These are phyloP conservation scores for Zygotorulaspora sp. DNA, from an alignment of 805 yeast species.

Conservation along the genomic window DNA sequence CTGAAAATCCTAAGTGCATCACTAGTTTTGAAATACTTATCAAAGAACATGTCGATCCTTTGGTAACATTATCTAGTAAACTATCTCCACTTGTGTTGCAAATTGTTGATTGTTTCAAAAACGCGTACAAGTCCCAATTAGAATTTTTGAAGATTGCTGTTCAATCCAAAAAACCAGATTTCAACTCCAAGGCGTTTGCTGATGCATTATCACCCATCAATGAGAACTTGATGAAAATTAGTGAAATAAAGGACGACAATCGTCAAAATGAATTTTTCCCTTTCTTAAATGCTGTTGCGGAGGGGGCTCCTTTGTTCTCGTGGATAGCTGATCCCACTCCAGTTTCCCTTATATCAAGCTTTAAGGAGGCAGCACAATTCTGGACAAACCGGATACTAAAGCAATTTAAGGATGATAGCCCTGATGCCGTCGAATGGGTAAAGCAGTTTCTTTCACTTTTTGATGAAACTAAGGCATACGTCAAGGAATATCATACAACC, in stretches of 20 bases:
- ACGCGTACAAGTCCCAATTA: slow-evolving; percentile 54
- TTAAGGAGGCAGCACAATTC: slow-evolving; percentile 86
- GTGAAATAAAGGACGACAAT: slow-evolving; percentile 66
- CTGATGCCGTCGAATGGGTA: slow-evolving; percentile 77
- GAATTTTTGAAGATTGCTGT: slow-evolving; percentile 55
- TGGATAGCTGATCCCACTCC: slow-evolving; percentile 85
- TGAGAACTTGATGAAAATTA: slow-evolving; percentile 51
- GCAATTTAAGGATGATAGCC: slow-evolving; percentile 70
- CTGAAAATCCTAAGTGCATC: slow-evolving; percentile 40
- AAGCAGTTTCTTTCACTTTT: slow-evolving; percentile 56
- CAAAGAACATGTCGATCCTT: slow-evolving; percentile 51
- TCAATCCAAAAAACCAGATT: slow-evolving; percentile 60
- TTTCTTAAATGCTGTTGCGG: slow-evolving; percentile 78
- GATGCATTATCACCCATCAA: slow-evolving; percentile 67
- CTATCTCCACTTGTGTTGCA: slow-evolving; percentile 48
- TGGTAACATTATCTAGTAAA: slow-evolving; percentile 39
- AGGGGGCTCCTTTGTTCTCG: slow-evolving; percentile 84
- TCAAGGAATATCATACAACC: slow-evolving; percentile 70
- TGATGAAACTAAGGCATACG: slow-evolving; percentile 66
- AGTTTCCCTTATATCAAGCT: slow-evolving; percentile 69
- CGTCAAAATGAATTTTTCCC: slow-evolving; percentile 61
- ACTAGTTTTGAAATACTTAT: slow-evolving; percentile 53
- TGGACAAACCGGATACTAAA: slow-evolving; percentile 90
- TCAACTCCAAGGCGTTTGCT: slow-evolving; percentile 48
- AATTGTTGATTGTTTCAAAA: slow-evolving; percentile 44